A percentile compares a stretch with the other conserved stretches of the same genome.
Conservation (phyloP, 768 basidiomycete genomes). For the Suillus plorans region DNA sequence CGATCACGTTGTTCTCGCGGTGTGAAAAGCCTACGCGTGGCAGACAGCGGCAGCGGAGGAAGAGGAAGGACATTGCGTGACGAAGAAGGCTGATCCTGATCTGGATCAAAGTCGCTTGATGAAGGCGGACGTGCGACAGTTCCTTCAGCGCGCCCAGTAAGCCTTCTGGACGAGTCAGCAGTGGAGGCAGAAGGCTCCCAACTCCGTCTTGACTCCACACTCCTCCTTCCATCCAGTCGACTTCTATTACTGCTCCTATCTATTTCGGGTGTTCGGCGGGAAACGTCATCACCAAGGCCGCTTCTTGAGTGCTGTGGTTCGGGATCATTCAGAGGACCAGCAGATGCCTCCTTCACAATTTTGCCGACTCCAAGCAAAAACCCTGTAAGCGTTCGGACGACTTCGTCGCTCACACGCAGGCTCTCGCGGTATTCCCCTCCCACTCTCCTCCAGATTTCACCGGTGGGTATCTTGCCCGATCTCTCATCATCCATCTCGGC, state of each 20-base stretch:
- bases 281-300: constrained; percentile 54
- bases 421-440: constrained; percentile 74
- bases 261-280: constrained; percentile 34
- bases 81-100: constrained; percentile 26
- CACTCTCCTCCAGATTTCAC: constrained; percentile 63
- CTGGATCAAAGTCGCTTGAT: constrained; percentile 21
- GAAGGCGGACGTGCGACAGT: constrained; percentile 25
- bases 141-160: constrained; percentile 26
- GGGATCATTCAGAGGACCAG: constrained; percentile 26
- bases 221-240: constrained; percentile 57
- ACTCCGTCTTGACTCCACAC: constrained; percentile 47
- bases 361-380: constrained; percentile 75
- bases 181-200: constrained; percentile 38
- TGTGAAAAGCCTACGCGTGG: constrained; percentile 54
- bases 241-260: constrained; percentile 42
- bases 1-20: constrained; percentile 58
- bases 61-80: constrained; percentile 20
- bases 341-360: constrained; percentile 56
- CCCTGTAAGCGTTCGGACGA: constrained; percentile 73
- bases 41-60: constrained; percentile 25
- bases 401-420: constrained; percentile 71
- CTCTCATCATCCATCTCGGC: constrained; percentile 63
- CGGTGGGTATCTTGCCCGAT: constrained; percentile 21
- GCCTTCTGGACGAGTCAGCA: constrained; percentile 26
- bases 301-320: constrained; percentile 48